Conservation (phyloP, 768 basidiomycete species). For the Rubroboletus satanas region DNA sequence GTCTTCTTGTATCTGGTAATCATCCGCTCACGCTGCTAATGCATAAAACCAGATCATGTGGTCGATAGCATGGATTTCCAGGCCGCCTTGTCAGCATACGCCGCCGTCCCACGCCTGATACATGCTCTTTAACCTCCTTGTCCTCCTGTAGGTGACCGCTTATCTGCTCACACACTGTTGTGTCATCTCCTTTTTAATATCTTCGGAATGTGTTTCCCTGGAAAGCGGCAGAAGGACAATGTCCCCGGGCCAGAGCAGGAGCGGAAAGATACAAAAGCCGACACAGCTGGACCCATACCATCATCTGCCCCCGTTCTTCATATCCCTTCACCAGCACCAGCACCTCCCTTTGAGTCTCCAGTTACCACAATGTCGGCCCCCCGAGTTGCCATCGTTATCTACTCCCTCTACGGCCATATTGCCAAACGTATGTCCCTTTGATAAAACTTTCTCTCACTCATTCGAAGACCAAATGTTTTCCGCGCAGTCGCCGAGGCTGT, state of each 20-base stretch:
- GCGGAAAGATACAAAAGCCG: slow-evolving; percentile 12
- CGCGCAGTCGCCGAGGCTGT: slow-evolving; percentile 31
- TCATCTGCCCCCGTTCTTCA: slow-evolving; percentile 3
- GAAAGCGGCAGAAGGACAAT: slow-evolving; percentile 35
- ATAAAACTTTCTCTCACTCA: not conserved
- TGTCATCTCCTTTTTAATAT: not conserved
- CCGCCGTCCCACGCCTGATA: slow-evolving; percentile 27
- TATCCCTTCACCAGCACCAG: not conserved
- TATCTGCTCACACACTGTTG: slow-evolving; percentile 10
- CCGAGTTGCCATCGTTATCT: slow-evolving; percentile 45
- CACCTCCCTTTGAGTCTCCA: not conserved
- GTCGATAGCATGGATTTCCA: slow-evolving; percentile 5
- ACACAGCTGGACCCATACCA: not conserved
- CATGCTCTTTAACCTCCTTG: slow-evolving; percentile 1
- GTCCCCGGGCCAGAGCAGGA: slow-evolving; percentile 28
- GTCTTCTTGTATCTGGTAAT: not conserved
- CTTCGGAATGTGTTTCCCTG: slow-evolving; percentile 37
- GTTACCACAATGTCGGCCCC: slow-evolving; percentile 24
- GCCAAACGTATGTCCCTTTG: slow-evolving; percentile 36
- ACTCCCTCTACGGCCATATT: slow-evolving; percentile 50
- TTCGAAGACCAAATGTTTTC: not conserved
- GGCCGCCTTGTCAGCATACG: slow-evolving; percentile 10
- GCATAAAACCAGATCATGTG: slow-evolving; percentile 18
- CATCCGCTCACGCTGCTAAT: slow-evolving; percentile 1
- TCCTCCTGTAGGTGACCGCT: not conserved